Evolutionary conservation across 2,329 filamentous ascomycete species (phyloP).

Genomic region (Fusarium siculi): DNA sequence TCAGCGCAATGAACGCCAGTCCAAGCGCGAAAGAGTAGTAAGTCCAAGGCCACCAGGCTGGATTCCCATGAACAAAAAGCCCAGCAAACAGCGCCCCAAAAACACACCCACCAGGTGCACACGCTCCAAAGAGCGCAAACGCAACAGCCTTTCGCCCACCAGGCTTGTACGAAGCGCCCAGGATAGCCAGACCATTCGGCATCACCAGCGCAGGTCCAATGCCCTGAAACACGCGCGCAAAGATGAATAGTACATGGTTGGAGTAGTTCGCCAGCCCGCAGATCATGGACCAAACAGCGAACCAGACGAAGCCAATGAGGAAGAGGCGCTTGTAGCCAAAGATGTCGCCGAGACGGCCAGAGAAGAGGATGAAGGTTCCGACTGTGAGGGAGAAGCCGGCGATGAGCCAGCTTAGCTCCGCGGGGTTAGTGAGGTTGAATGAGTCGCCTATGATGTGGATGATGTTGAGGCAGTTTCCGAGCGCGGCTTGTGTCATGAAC

Average conservation of each 20-base stretch:
- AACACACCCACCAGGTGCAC: conserved; percentile 59
- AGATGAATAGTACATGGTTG: conserved; percentile 57
- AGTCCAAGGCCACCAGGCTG: conserved; percentile 60
- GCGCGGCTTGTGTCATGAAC: conserved; percentile 40
- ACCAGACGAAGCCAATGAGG: conserved; percentile 65
- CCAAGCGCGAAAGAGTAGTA: conserved; percentile 56
- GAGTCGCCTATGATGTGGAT: conserved; percentile 38
- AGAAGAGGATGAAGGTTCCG: conserved; percentile 68
- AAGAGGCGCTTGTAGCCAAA: conserved; percentile 68
- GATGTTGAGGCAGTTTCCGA: conserved; percentile 41
- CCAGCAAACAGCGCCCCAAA: conserved; percentile 55
- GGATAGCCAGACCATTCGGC: conserved; percentile 71
- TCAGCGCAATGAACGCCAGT: conserved; percentile 47
- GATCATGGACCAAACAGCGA: conserved; percentile 62
- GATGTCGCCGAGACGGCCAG: conserved; percentile 66
- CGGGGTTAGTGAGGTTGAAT: conserved; percentile 34
- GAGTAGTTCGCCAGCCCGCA: conserved; percentile 56
- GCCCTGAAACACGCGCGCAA: conserved; percentile 66
- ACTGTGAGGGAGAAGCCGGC: conserved; percentile 66
- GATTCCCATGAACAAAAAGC: conserved; percentile 50
- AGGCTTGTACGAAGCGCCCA: conserved; percentile 67
- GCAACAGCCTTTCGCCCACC: conserved; percentile 69
- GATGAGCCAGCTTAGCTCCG: conserved; percentile 59
- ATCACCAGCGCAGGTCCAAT: conserved; percentile 71
- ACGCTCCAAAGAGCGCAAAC: conserved; percentile 62